Conservation (phyloP, 495 filamentous ascomycete genomes). For the Pseudoneurospora amorphoporcata region DNA sequence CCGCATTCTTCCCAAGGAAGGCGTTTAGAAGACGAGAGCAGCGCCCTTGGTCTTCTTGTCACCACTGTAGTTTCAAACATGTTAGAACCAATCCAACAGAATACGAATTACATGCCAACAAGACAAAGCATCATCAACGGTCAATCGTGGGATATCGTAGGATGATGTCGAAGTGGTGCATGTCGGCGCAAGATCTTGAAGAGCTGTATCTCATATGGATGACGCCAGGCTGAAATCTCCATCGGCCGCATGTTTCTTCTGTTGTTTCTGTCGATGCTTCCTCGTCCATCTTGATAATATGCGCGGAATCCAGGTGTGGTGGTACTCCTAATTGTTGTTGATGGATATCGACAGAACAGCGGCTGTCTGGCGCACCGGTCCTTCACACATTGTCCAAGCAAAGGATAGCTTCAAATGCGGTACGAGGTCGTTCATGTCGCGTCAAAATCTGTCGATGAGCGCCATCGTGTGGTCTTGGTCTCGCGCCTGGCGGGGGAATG, state of each 20-base stretch:
- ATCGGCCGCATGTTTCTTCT: neutral
- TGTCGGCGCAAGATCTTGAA: neutral
- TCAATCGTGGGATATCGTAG: neutral
- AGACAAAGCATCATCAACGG: neutral
- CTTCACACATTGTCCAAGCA: neutral
- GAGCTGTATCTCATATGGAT: neutral
- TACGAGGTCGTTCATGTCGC: neutral
- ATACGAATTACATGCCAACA: neutral
- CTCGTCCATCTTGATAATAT: neutral
- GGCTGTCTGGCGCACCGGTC: neutral
- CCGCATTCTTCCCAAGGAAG: slow-evolving; percentile 11
- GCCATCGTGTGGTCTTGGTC: neutral
- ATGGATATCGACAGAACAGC: neutral
- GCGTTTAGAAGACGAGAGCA: slow-evolving; percentile 88
- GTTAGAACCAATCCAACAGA: slow-evolving; percentile 17
- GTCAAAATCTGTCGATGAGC: neutral
- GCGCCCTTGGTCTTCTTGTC: slow-evolving; percentile 99
- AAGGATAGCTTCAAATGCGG: neutral
- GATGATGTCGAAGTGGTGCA: neutral
- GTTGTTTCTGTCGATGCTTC: neutral
- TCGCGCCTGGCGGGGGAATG: neutral
- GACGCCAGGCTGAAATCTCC: neutral
- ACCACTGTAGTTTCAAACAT: slow-evolving; percentile 52
- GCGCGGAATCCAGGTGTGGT: neutral
- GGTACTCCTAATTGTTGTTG: neutral